Conservation (phyloP, 2,329 filamentous ascomycete genomes). For the Colletotrichum musae region DNA sequence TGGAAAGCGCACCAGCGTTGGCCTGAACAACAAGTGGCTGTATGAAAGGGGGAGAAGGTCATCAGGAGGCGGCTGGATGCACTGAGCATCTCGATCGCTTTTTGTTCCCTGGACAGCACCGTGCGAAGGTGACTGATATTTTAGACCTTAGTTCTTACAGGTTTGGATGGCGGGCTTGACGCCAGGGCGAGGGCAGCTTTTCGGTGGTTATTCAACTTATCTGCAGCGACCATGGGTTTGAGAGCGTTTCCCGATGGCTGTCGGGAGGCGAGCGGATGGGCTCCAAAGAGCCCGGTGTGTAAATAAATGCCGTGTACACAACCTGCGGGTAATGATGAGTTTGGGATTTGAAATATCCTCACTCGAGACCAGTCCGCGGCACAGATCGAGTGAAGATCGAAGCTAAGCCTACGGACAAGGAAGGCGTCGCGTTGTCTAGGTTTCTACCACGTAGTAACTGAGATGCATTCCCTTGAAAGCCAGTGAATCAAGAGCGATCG, state of each 20-base stretch:
- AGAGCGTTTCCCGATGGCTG: neutral
- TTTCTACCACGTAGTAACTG: too few species aligned
- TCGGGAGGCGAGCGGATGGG: too few species aligned
- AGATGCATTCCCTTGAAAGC: too few species aligned
- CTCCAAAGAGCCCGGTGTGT: slow-evolving; percentile 7
- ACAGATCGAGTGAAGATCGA: too few species aligned
- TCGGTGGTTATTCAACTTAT: neutral
- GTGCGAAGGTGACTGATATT: slow-evolving; percentile 8
- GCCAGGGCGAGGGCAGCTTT: slow-evolving; percentile 4
- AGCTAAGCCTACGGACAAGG: too few species aligned
- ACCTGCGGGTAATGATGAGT: slow-evolving; percentile 4
- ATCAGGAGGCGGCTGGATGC: slow-evolving; percentile 48
- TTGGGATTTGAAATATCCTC: neutral
- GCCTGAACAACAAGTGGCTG: slow-evolving; percentile 93
- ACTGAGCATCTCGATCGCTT: slow-evolving; percentile 7
- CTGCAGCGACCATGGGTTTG: too few species aligned
- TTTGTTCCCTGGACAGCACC: neutral
- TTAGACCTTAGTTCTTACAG: slow-evolving; percentile 10
- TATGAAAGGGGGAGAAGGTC: slow-evolving; percentile 84
- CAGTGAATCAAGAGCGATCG: too few species aligned
- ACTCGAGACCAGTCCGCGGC: neutral
- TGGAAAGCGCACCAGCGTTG: slow-evolving; percentile 80
- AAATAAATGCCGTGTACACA: slow-evolving; percentile 10
- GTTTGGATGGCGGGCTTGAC: neutral
- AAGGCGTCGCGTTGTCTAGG: too few species aligned